Conservation (phyloP, 805 yeast genomes). For the Saturnispora zaruensis region DNA sequence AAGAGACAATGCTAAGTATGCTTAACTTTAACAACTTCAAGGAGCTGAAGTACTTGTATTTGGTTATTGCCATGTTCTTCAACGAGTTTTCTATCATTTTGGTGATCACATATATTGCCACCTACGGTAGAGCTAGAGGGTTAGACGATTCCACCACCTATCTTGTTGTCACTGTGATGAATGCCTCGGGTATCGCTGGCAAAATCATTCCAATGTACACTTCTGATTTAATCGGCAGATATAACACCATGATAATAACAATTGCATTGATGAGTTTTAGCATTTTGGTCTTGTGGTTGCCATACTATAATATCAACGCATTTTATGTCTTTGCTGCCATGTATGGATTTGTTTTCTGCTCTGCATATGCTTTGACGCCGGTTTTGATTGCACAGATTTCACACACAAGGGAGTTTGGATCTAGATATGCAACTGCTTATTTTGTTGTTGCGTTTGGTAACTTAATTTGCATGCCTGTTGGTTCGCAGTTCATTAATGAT, state of each 20-base stretch:
- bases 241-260: slow-evolving; percentile 41
- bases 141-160: slow-evolving; percentile 36
- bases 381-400: slow-evolving; percentile 56
- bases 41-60: slow-evolving; percentile 30
- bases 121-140: slow-evolving; percentile 44
- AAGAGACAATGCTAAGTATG: slow-evolving; percentile 22
- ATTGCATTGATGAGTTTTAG: slow-evolving; percentile 38
- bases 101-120: slow-evolving; percentile 44
- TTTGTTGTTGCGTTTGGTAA: slow-evolving; percentile 45
- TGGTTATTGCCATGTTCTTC: slow-evolving; percentile 36
- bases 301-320: slow-evolving; percentile 35
- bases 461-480: slow-evolving; percentile 40
- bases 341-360: slow-evolving; percentile 47
- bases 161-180: slow-evolving; percentile 39
- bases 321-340: slow-evolving; percentile 42
- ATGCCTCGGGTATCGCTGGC: slow-evolving; percentile 35
- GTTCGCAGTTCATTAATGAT: slow-evolving; percentile 37
- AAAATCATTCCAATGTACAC: slow-evolving; percentile 25
- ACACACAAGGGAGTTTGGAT: slow-evolving; percentile 56
- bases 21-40: slow-evolving; percentile 34
- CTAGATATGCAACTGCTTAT: slow-evolving; percentile 57
- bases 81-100: slow-evolving; percentile 43
- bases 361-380: slow-evolving; percentile 53
- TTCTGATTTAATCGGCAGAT: slow-evolving; percentile 38
- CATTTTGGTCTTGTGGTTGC: slow-evolving; percentile 52